Percentiles rank a stretch among this genome's conserved stretches.
Conservation (phyloP, 2,329 filamentous ascomycete species). For the Hortaea werneckii region DNA sequence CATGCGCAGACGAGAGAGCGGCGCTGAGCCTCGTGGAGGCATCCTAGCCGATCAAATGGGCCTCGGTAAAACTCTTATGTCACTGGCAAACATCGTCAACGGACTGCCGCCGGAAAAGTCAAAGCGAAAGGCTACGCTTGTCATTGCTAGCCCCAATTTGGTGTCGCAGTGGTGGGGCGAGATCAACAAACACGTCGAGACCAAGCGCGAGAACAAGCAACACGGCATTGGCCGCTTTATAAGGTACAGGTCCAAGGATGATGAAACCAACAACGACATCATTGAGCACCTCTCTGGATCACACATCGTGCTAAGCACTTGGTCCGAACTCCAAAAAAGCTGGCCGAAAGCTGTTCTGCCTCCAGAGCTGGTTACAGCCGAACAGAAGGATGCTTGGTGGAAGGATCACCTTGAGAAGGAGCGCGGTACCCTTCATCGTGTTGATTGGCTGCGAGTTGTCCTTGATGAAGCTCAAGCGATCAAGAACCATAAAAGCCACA, state of each 20-base stretch:
- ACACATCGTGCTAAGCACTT: constrained; percentile 33
- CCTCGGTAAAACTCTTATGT: constrained; percentile 86
- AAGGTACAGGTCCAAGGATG: constrained; percentile 8
- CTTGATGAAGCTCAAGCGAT: constrained; percentile 96
- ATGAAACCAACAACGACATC: constrained; percentile 4
- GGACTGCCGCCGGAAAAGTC: constrained; percentile 16
- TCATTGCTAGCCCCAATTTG: constrained; percentile 32
- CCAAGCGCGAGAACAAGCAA: constrained; percentile 6
- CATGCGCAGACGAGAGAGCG: constrained; percentile 44
- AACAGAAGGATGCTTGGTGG: constrained; percentile 33
- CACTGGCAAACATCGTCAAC: constrained; percentile 37
- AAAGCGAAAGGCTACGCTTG: constrained; percentile 28
- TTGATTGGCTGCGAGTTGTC: constrained; percentile 47
- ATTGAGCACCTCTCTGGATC: constrained; percentile 6
- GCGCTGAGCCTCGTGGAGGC: constrained; percentile 43
- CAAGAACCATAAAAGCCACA: constrained; percentile 50
- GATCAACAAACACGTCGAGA: constrained; percentile 15
- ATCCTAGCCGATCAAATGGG: constrained; percentile 98
- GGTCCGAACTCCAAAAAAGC: constrained; percentile 30
- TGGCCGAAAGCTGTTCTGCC: constrained; percentile 34
- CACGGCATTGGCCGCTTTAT: constrained; percentile 14
- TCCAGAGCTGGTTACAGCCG: constrained; percentile 25
- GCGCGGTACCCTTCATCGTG: constrained; percentile 29
- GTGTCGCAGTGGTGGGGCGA: constrained; percentile 31
- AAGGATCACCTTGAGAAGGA: constrained; percentile 18